Evolutionary conservation across 805 yeast species (phyloP), one percentile per base, ranked within the genome.

Genomic region (Candida tallmaniae): DNA sequence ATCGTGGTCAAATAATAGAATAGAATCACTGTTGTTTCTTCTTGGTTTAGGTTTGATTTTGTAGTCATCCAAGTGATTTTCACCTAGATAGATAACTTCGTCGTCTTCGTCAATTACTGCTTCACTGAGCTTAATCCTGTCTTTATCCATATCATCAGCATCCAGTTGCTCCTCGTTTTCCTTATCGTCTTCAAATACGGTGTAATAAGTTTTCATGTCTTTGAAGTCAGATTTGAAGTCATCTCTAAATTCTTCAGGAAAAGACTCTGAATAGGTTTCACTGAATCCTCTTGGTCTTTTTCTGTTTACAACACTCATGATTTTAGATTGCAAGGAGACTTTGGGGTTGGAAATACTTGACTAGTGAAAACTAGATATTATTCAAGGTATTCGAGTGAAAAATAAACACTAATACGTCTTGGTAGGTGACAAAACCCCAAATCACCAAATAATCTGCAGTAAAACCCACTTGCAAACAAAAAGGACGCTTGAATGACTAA

Each of bases 241-340:
- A 9, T 16, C 6, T n/a, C n/a, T n/a, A 6, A 17, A 18, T 20
- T 17, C 8, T 11, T 6, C 18, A 20, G 22, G 17, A 23, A 20
- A 17, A 25, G 36, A 32, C 17, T 34, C 41, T 11, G 32, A 27
- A 35, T 62, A 60, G n/a, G 60, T 50, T 32, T 60, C 70, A 40
- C 70, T 61, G 39, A 66, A 63, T 17, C 70, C 70, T 44, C 73
- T 56, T 15, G 73, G 73, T 40, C 73, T 50, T 39, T 66, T 66
- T 46, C 73, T 49, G 41, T 66, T 66, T 3, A 24, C 12, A 8
- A 24, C 27, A 6, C 11, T 7, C 27, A 24, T 24, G n/a, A n/a
- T n/a, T n/a, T n/a, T n/a, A n/a, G n/a, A n/a, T n/a, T n/a, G n/a
- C n/a, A n/a, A n/a, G n/a, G n/a, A n/a, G n/a, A n/a, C n/a, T n/a